Evolutionary conservation across 2,329 filamentous ascomycete species (phyloP).

Genomic region (Penicillium corylophilum): DNA sequence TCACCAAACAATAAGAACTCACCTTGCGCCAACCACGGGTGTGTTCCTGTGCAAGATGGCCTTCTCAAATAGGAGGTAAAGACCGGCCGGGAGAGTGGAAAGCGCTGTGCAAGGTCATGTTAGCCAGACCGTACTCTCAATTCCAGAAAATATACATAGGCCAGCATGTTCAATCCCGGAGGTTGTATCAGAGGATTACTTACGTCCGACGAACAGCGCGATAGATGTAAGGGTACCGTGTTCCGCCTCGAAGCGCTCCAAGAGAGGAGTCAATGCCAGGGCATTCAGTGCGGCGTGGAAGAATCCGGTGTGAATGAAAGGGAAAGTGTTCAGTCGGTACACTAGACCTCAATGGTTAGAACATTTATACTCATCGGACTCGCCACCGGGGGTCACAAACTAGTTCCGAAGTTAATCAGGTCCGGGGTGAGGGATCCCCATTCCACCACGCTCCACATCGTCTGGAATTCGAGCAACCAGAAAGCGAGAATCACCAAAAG

Average conservation of each 20-base stretch:
- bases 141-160: background rate
- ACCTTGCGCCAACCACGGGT: slow-evolving; percentile 80
- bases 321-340: slow-evolving; percentile 90
- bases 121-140: slow-evolving; percentile 14
- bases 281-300: slow-evolving; percentile 80
- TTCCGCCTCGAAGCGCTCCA: slow-evolving; percentile 91
- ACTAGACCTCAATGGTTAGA: slow-evolving; percentile 53
- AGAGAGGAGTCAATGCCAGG: slow-evolving; percentile 75
- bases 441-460: slow-evolving; percentile 68
- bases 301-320: slow-evolving; percentile 78
- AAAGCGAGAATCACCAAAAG: slow-evolving; percentile 65
- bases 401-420: slow-evolving; percentile 67
- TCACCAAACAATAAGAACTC: slow-evolving; percentile 28
- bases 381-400: slow-evolving; percentile 53
- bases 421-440: slow-evolving; percentile 79
- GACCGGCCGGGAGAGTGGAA: slow-evolving; percentile 74
- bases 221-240: slow-evolving; percentile 87
- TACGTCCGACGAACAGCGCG: slow-evolving; percentile 86
- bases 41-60: slow-evolving; percentile 70
- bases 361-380: background rate
- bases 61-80: slow-evolving; percentile 79
- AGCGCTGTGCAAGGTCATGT: slow-evolving; percentile 54
- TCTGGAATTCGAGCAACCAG: slow-evolving; percentile 68
- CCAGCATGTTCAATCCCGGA: background rate
- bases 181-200: slow-evolving; percentile 42